Evolutionary conservation across 2,329 filamentous ascomycete genomes (phyloP).

Genomic region (Emergomyces africanus): DNA sequence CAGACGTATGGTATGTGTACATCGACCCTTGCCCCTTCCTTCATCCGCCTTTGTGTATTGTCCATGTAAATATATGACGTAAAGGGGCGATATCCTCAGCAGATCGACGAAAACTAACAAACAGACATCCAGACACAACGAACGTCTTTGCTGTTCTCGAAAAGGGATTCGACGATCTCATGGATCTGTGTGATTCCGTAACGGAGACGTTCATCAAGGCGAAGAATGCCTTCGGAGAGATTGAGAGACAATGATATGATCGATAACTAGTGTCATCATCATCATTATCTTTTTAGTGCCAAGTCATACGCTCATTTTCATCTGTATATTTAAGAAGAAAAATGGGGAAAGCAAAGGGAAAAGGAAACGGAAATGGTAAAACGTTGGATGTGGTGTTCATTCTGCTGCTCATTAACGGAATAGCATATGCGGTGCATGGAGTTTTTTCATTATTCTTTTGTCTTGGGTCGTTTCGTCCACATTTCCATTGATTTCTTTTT

Average conservation of each 20-base stretch:
- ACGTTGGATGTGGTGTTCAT: background rate
- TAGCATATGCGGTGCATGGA: background rate
- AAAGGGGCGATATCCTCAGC: background rate
- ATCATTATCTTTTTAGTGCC: background rate
- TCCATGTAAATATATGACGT: background rate
- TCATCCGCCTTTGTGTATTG: too few relatives aligned
- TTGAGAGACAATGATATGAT: slow-evolving; percentile 12
- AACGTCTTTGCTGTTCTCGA: slow-evolving; percentile 75
- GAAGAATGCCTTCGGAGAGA: slow-evolving; percentile 46
- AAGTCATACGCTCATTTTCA: background rate
- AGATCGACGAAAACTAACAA: background rate
- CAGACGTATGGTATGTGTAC: slow-evolving; percentile 74
- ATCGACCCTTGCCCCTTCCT: background rate
- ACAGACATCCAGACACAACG: slow-evolving; percentile 50
- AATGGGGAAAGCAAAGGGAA: background rate
- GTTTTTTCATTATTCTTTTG: background rate
- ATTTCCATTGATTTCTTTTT: background rate
- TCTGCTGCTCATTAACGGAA: background rate
- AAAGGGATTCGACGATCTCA: slow-evolving; percentile 78
- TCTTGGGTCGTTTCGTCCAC: background rate
- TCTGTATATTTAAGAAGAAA: background rate
- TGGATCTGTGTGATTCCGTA: slow-evolving; percentile 86
- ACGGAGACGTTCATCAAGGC: slow-evolving; percentile 73
- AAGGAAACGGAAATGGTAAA: too few relatives aligned
- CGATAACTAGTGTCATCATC: slow-evolving; percentile 1